Percentiles rank a stretch among this genome's conserved stretches.
phyloP scores from a whole-genome alignment of 768 basidiomycete species.

The Coprinopsis marcescibilis region DNA sequence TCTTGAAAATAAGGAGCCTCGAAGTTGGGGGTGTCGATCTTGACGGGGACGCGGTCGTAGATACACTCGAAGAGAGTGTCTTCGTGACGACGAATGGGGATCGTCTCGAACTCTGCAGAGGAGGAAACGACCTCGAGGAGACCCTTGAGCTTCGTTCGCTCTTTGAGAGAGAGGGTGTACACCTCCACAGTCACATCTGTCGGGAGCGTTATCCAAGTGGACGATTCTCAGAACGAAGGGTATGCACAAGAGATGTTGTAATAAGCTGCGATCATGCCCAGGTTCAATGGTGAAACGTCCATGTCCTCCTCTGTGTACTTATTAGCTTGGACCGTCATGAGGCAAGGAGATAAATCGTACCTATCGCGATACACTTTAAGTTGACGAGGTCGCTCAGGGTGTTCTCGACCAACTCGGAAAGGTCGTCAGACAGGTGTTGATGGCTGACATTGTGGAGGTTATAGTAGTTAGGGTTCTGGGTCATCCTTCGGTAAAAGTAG shows the following conservation, averaged over 20 bases:
- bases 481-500: conserved; percentile 96
- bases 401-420: conserved; percentile 93
- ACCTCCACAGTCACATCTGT: conserved; percentile 95
- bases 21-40: conserved; percentile 76
- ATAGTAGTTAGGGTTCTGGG: conserved; percentile 95
- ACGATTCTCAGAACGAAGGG: background rate
- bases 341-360: conserved; percentile 28
- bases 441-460: conserved; percentile 94
- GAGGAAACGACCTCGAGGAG: conserved; percentile 95
- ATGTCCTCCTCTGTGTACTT: conserved; percentile 87
- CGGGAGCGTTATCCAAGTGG: conserved; percentile 9
- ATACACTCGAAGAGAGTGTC: conserved; percentile 78
- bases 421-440: conserved; percentile 90
- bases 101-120: conserved; percentile 90
- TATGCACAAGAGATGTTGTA: conserved; percentile 86
- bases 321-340: no score
- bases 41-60: conserved; percentile 96
- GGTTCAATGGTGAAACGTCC: conserved; percentile 86
- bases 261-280: conserved; percentile 98
- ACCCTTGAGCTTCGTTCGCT: conserved; percentile 95
- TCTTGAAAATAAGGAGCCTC: conserved; percentile 97
- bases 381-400: conserved; percentile 88
- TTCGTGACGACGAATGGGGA: conserved; percentile 95
- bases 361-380: conserved; percentile 92
- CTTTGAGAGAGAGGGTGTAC: conserved; percentile 91